Evolutionary conservation across 345 rosid species (phyloP).

Genomic region (Alliaria petiolata): DNA sequence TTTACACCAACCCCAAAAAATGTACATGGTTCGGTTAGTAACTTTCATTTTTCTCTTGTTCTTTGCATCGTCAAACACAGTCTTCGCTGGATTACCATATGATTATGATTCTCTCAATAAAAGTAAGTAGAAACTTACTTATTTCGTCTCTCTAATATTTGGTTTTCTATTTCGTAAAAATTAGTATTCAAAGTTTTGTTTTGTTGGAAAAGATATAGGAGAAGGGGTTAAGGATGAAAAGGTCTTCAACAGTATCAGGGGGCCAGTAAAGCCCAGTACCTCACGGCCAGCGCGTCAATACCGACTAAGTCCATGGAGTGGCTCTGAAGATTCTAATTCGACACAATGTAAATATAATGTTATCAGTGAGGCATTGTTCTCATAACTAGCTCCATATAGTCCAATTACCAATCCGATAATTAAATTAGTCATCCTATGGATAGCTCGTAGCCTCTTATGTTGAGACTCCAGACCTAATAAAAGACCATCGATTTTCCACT

Average conservation of each 20-base stretch:
- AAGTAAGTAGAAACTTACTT: not conserved
- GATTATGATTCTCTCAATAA: not conserved
- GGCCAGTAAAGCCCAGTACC: not conserved
- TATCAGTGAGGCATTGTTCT: not conserved
- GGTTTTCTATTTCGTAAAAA: not conserved
- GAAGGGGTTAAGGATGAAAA: not conserved
- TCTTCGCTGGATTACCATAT: not conserved
- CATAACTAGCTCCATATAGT: too few species aligned
- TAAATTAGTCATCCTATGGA: too few species aligned
- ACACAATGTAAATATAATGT: not conserved
- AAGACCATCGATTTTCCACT: too few species aligned
- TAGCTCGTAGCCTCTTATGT: too few species aligned
- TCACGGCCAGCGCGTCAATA: not conserved
- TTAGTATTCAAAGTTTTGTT: not conserved
- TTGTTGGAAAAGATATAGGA: not conserved
- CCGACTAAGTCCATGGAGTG: not conserved
- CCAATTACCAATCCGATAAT: too few species aligned
- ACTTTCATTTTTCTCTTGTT: not conserved
- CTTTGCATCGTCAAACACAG: not conserved
- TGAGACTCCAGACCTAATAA: too few species aligned
- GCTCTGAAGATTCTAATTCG: not conserved
- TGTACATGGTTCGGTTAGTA: not conserved
- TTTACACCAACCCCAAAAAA: not conserved
- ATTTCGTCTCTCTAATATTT: not conserved
- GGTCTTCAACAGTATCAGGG: too few species aligned